Evolutionary conservation across 2,329 filamentous ascomycete genomes (phyloP).

Genomic region (Elsinoe australis): DNA sequence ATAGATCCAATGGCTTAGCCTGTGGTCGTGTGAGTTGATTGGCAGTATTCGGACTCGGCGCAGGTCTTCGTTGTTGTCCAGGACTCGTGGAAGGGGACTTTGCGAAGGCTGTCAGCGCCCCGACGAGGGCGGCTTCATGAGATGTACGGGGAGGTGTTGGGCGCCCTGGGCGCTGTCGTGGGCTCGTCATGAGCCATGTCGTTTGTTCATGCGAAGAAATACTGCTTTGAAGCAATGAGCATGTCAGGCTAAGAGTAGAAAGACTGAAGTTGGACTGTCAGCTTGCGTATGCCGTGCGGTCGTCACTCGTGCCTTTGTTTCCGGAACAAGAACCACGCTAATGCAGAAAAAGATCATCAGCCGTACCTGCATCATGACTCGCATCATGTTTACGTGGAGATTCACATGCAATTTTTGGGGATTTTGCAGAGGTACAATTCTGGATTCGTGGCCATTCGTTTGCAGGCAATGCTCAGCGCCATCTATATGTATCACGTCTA

Average conservation of each 20-base stretch:
- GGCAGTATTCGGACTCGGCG: background rate
- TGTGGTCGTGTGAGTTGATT: background rate
- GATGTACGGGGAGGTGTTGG: slow-evolving; percentile 8
- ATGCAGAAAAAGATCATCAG: background rate
- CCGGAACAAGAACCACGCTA: slow-evolving; percentile 4
- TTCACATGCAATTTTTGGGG: no score
- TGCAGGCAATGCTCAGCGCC: no score
- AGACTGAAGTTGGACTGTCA: background rate
- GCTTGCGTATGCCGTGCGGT: background rate
- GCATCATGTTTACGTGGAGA: no score
- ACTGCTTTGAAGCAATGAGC: background rate
- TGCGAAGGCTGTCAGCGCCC: slow-evolving; percentile 15
- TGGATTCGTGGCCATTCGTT: no score
- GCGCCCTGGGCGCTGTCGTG: slow-evolving; percentile 16
- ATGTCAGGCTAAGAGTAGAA: background rate
- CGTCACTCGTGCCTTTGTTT: background rate
- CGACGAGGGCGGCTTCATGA: slow-evolving; percentile 13
- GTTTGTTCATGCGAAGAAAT: background rate
- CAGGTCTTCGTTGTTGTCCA: background rate
- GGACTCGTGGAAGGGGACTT: slow-evolving; percentile 9
- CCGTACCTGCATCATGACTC: slow-evolving; percentile 14
- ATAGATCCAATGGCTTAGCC: background rate
- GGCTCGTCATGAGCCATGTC: slow-evolving; percentile 17
- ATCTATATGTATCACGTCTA: no score
- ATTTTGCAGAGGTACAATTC: no score